These are phyloP conservation scores for Fusarium incarnatum DNA, from an alignment of 2,329 filamentous ascomycete species.

Conservation along the genomic window DNA sequence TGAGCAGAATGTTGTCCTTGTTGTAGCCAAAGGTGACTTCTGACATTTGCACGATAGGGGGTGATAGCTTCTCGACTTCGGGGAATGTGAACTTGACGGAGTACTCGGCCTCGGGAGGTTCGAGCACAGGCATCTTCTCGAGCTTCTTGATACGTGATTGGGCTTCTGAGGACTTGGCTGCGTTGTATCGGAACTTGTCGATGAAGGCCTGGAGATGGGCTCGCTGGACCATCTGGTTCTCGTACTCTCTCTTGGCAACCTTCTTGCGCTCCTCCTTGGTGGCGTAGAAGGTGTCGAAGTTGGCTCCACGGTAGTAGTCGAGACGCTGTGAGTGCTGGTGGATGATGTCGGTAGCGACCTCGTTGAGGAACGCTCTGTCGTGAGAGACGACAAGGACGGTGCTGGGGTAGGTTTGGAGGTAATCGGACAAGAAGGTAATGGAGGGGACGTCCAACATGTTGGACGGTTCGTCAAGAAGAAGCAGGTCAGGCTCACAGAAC, in stretches of 20 bases:
- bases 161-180: conserved; percentile 97
- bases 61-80: conserved; percentile 96
- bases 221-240: conserved; percentile 95
- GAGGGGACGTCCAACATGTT: conserved; percentile 99
- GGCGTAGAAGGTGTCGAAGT: conserved; percentile 97
- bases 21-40: conserved; percentile 91
- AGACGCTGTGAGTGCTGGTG: conserved; percentile 97
- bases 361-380: conserved; percentile 98
- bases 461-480: conserved; percentile 97
- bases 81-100: conserved; percentile 97
- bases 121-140: conserved; percentile 93
- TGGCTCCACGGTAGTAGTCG: conserved; percentile 98
- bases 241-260: conserved; percentile 95
- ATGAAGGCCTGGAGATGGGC: conserved; percentile 98
- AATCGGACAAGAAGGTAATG: conserved; percentile 96
- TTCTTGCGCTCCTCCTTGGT: conserved; percentile 98
- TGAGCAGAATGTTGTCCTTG: conserved; percentile 81
- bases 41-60: conserved; percentile 97
- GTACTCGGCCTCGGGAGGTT: conserved; percentile 92
- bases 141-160: conserved; percentile 99
- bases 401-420: conserved; percentile 92
- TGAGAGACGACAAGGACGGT: conserved; percentile 97
- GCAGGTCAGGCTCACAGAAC: conserved; percentile 96
- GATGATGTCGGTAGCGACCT: conserved; percentile 98
- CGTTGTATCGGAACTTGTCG: conserved; percentile 99